Conservation (phyloP, 2,329 filamentous ascomycete species). For the Nemania sp. region DNA sequence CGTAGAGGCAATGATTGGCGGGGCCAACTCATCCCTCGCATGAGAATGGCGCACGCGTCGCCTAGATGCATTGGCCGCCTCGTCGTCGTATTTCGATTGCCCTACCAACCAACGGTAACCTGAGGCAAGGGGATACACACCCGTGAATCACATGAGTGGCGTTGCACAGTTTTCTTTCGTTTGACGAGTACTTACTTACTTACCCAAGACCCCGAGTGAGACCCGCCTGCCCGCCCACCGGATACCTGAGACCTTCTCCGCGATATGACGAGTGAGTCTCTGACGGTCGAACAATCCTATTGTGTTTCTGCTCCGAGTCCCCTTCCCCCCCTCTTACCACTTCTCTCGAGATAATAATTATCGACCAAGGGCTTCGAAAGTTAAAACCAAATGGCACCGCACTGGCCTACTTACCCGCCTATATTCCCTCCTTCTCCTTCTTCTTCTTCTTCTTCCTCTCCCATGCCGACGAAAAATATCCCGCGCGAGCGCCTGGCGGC, state of each 20-base stretch:
- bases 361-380: too few relatives aligned
- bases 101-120: too few relatives aligned
- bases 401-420: neutral
- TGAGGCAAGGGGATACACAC: too few relatives aligned
- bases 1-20: constrained; percentile 10
- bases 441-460: too few relatives aligned
- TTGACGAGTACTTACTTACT: too few relatives aligned
- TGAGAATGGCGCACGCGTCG: constrained; percentile 1
- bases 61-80: constrained; percentile 19
- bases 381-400: too few relatives aligned
- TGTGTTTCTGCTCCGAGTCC: neutral
- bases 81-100: neutral
- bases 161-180: too few relatives aligned
- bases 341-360: too few relatives aligned
- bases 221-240: too few relatives aligned
- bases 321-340: too few relatives aligned
- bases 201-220: neutral
- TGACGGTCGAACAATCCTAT: neutral
- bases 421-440: too few relatives aligned
- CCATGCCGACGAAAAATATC: constrained; percentile 28
- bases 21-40: neutral
- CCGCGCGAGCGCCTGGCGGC: constrained; percentile 27
- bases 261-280: neutral
- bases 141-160: too few relatives aligned
- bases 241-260: neutral